Percentiles rank a stretch among this genome's conserved stretches.
phyloP scores from a whole-genome alignment of 805 yeast species.

The Nakazawaea sp. region DNA sequence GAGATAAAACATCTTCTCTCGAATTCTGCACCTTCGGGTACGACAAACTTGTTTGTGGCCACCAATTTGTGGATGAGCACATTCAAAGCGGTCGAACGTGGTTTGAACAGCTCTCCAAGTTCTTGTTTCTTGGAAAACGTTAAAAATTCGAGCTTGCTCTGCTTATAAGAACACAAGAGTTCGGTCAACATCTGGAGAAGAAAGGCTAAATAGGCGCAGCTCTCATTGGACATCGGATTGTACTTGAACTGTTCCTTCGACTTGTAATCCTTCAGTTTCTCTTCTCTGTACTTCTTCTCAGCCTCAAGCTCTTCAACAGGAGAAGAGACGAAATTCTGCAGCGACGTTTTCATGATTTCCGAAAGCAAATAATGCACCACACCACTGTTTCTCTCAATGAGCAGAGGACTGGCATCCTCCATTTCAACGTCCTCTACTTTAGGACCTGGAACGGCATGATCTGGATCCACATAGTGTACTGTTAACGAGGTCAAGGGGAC shows the following conservation, averaged over 20 bases:
- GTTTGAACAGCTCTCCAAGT: slow-evolving; percentile 40
- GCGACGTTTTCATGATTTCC: slow-evolving; percentile 48
- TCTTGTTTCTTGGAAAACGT: slow-evolving; percentile 59
- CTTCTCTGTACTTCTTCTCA: slow-evolving; percentile 18
- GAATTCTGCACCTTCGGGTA: slow-evolving; percentile 29
- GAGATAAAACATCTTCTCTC: slow-evolving; percentile 54
- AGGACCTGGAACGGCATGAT: slow-evolving; percentile 11
- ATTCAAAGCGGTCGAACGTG: slow-evolving; percentile 72
- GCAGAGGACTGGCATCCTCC: slow-evolving; percentile 17
- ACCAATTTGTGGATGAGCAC: slow-evolving; percentile 70
- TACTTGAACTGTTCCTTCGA: slow-evolving; percentile 13
- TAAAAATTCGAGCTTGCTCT: slow-evolving; percentile 74
- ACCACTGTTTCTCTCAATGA: slow-evolving; percentile 33
- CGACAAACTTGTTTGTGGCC: slow-evolving; percentile 40
- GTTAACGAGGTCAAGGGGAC: slow-evolving; percentile 3
- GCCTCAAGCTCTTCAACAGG: slow-evolving; percentile 17
- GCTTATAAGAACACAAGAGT: slow-evolving; percentile 68
- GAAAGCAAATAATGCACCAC: slow-evolving; percentile 56
- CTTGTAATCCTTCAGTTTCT: slow-evolving; percentile 18
- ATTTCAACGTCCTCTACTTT: slow-evolving; percentile 23
- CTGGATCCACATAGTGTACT: slow-evolving; percentile 9
- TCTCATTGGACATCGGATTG: slow-evolving; percentile 29
- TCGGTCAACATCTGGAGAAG: slow-evolving; percentile 65
- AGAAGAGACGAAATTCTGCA: slow-evolving; percentile 17
- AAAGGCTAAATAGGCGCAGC: slow-evolving; percentile 62